These are phyloP conservation scores for Ehretia macrophylla DNA, from an alignment of 257 asterid species.

Conservation along the genomic window DNA sequence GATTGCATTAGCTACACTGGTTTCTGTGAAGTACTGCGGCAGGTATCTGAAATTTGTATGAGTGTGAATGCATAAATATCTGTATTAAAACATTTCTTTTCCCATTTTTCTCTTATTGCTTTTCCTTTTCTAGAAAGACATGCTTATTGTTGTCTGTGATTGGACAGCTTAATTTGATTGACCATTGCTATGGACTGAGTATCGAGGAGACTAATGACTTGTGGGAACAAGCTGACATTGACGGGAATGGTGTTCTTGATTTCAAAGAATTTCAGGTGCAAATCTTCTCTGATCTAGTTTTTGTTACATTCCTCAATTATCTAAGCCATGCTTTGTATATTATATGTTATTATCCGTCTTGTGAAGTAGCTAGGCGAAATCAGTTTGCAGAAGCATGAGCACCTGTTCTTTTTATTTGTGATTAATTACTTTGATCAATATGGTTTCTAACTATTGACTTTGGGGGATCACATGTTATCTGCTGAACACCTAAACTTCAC, in stretches of 20 bases:
- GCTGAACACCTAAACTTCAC: no score
- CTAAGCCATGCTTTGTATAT: no score
- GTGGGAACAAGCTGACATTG: conserved; percentile 85
- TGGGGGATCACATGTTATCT: neutral
- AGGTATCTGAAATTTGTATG: conserved; percentile 31
- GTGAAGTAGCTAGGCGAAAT: neutral
- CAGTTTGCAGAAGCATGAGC: no score
- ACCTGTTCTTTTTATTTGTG: no score
- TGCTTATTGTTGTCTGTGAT: neutral
- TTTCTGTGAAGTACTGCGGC: conserved; percentile 84
- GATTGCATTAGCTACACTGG: conserved; percentile 73
- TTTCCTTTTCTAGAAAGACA: neutral
- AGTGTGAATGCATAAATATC: neutral
- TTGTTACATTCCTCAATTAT: neutral
- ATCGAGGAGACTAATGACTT: conserved; percentile 71
- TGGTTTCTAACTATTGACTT: neutral
- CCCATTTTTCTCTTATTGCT: neutral
- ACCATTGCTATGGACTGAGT: conserved; percentile 81
- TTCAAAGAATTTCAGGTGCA: conserved; percentile 78
- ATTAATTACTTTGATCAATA: neutral
- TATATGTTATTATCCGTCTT: neutral
- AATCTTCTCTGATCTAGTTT: neutral
- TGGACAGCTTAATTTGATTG: conserved; percentile 35
- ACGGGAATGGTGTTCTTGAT: conserved; percentile 77
- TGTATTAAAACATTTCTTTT: no score